Base-by-base conservation (phyloP, 805 yeast species). In the Pichia kluyveri region DNA sequence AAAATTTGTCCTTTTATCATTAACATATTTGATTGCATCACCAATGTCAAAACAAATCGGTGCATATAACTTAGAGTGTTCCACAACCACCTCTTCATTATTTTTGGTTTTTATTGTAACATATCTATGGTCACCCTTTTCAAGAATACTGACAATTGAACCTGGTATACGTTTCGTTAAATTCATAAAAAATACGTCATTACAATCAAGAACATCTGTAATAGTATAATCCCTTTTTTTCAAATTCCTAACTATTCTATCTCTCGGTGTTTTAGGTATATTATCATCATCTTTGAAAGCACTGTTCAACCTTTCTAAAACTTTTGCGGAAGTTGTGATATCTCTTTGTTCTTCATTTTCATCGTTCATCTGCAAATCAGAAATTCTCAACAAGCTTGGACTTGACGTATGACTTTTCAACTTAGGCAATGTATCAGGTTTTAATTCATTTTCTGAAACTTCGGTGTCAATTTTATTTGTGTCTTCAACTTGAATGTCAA, bases 1-100 rank as follows among this genome's bases (percentile, higher is more conserved):
- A 44, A 47, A 54, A 18, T 7, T 42, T 9, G 11, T 23, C 31
- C 32, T 50, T 31, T 43, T 46, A 32, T 45, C 47, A 19, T 36
- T 28, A 12, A 15, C 34, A 27, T 47, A 46, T n/a, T 49, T 49
- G 5, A 54, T 49, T 2, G 27, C 8, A 43, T 55, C 56, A 11
- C 60, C 60, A 7, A 55, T 41, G 27, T 45, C 41, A 9, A 56
- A 44, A 34, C 50, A 45, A n/a, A 54, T 43, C 1, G 60, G 60
- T 11, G 59, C 57, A 40, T 51, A 46, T 11, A 56, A 45, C 23
- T 51, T 47, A 6, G 46, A 26, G 15, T 47, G 43, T 8, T 50
- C 45, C 17, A 42, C 27, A 4, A 42, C 36, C 12, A 47, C n/a
- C 4, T 40, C 42, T 9, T 31, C 47, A 15, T 34, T 34, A 8